Conservation (phyloP, 768 basidiomycete genomes). For the Pleurotus ostreatus region DNA sequence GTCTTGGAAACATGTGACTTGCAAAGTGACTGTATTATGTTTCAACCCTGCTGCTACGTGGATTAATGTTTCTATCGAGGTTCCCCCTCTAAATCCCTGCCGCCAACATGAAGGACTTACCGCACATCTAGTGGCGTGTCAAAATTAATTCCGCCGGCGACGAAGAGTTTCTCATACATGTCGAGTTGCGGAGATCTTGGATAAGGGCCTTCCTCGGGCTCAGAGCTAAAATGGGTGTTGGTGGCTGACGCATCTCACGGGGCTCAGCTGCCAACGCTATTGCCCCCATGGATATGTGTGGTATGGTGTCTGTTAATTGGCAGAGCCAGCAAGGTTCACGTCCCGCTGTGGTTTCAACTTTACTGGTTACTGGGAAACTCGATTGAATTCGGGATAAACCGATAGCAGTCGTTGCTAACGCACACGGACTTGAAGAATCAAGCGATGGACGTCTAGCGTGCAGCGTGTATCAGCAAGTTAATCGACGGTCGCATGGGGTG, state of each 20-base stretch:
- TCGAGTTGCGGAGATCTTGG: background rate
- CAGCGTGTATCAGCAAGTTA: background rate
- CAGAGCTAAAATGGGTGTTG: background rate
- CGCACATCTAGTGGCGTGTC: background rate
- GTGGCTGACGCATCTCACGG: background rate
- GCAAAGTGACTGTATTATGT: background rate
- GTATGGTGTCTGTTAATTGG: no score
- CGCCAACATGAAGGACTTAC: background rate
- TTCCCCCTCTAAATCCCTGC: background rate
- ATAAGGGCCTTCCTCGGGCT: background rate
- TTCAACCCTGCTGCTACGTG: background rate
- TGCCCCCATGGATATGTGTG: background rate
- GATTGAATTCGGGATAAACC: background rate
- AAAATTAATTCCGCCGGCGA: slow-evolving; percentile 8
- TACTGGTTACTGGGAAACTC: no score
- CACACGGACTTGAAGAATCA: background rate
- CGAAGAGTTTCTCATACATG: background rate
- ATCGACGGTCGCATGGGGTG: background rate
- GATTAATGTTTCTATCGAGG: background rate
- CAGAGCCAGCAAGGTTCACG: no score
- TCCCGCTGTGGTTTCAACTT: no score
- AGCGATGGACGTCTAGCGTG: background rate
- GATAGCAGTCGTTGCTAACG: background rate
- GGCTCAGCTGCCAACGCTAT: background rate
- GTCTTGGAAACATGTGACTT: background rate